Evolutionary conservation across 1,284 basidiomycete genomes (phyloP), one percentile per base, ranked within the genome.

Genomic region (Cryptococcus floricola): DNA sequence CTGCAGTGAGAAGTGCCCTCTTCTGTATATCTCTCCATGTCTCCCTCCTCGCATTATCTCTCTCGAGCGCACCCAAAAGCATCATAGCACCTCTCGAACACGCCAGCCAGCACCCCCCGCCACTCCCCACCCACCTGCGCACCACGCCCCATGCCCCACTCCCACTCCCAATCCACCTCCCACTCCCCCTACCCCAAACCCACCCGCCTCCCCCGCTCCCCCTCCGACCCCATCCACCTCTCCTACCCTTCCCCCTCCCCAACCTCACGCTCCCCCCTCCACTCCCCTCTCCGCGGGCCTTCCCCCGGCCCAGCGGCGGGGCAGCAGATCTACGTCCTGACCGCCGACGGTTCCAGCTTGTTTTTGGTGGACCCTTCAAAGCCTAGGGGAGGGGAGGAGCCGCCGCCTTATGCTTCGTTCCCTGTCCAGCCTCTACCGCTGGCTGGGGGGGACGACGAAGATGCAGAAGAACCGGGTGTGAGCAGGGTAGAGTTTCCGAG

Each of bases 311-410:
- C 18, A 10, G 39, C 49, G 8, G 50, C 48, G 10, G 39, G 45
- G 18, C 59, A 59, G 50, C 68, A 65, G 13, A 67, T 71, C n/a
- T 76, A 74, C 63, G 70, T 74, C 16, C 59, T 76, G n/a, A 65
- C 71, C 3, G 67, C 71, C 10, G 73, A 76, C 57, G 74, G 74
- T 19, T 73, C 70, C 9, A 52, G 54, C 2, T 54, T 74, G 16
- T 74, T 65, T 49, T 57, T 74, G 7, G 45, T 76, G 8, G 71
- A 74, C 54, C 63, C 69, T 28, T 59, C 50, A 16, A 66, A 63
- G 53, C 69, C 71, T 5, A 48, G 46, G 8, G 57, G 48, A 1
- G 56, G 64, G 25, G 71, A 74, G 58, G 64, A 71, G 50, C 74
- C 71, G 19, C 74, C 74, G 12, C 70, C 74, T 10, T 75, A 75